These are phyloP conservation scores for Ophiostoma montium DNA, from an alignment of 2,329 filamentous ascomycete species.

Conservation along the genomic window DNA sequence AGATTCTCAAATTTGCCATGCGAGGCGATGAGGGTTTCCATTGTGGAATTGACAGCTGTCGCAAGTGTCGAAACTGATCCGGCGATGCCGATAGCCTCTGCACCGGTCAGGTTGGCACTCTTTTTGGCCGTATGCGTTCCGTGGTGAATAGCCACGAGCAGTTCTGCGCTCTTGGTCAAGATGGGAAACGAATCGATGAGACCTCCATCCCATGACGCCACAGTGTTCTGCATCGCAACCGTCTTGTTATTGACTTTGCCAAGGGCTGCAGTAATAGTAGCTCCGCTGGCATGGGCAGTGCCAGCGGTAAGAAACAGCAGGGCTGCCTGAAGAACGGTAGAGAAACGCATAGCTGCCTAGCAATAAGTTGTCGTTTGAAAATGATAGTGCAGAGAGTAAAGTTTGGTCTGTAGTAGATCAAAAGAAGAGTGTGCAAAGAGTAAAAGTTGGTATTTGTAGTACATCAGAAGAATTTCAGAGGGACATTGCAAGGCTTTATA, in stretches of 20 bases:
- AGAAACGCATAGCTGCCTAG: not conserved
- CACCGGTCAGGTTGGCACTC: conserved; percentile 24
- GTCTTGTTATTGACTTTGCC: conserved; percentile 4
- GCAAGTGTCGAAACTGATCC: conserved; percentile 23
- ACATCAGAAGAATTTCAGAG: no score
- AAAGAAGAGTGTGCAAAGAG: no score
- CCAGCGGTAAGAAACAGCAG: not conserved
- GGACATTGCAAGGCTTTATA: no score
- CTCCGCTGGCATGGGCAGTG: not conserved
- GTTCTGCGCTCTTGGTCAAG: conserved; percentile 22
- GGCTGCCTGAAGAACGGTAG: not conserved
- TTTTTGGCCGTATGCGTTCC: conserved; percentile 23
- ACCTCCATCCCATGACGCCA: conserved; percentile 25
- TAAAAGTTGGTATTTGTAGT: no score
- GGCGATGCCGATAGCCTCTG: conserved; percentile 27
- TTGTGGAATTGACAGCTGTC: conserved; percentile 23
- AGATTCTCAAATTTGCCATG: conserved; percentile 31
- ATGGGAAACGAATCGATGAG: conserved; percentile 27
- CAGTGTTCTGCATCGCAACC: conserved; percentile 14
- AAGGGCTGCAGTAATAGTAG: conserved; percentile 4
- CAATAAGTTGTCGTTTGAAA: no score
- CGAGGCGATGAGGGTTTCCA: conserved; percentile 23
- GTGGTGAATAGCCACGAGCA: conserved; percentile 26
- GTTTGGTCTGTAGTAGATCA: no score
- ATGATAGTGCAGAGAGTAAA: no score